These are phyloP conservation scores for Capronia epimyces DNA, from an alignment of 2,329 filamentous ascomycete species.

Conservation along the genomic window DNA sequence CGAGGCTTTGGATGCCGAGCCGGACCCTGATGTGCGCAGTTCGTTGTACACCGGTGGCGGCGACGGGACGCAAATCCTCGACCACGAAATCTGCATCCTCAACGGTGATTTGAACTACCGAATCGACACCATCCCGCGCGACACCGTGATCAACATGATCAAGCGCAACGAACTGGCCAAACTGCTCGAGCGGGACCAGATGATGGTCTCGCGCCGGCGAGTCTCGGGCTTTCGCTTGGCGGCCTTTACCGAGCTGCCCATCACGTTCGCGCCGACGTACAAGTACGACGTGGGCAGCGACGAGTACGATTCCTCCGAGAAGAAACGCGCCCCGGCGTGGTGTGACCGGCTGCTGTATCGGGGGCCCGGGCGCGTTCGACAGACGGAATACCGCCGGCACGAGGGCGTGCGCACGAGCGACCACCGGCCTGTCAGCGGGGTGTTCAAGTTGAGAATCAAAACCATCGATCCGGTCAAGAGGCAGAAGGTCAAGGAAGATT, in stretches of 20 bases:
- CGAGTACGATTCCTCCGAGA: constrained; percentile 89
- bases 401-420: constrained; percentile 79
- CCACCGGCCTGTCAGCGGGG: constrained; percentile 83
- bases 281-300: constrained; percentile 97
- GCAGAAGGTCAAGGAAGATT: constrained; percentile 63
- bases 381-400: constrained; percentile 81
- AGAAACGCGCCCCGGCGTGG: constrained; percentile 90
- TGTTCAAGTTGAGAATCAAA: constrained; percentile 79
- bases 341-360: constrained; percentile 90
- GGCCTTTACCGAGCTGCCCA: constrained; percentile 83
- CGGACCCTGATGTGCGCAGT: constrained; percentile 60
- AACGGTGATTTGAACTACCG: constrained; percentile 98
- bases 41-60: constrained; percentile 87
- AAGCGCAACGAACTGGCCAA: constrained; percentile 75
- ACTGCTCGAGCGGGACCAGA: constrained; percentile 85
- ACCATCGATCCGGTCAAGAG: constrained; percentile 65
- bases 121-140: constrained; percentile 92
- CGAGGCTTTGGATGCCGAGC: constrained; percentile 65
- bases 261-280: constrained; percentile 91
- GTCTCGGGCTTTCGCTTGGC: constrained; percentile 86
- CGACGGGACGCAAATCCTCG: constrained; percentile 88
- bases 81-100: constrained; percentile 94
- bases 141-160: constrained; percentile 82
- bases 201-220: constrained; percentile 79
- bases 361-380: constrained; percentile 73